Percentiles rank a stretch among this genome's conserved stretches.
Evolutionary conservation across 1,284 basidiomycete genomes (phyloP).

Genomic region (Ganoderma lucidum): DNA sequence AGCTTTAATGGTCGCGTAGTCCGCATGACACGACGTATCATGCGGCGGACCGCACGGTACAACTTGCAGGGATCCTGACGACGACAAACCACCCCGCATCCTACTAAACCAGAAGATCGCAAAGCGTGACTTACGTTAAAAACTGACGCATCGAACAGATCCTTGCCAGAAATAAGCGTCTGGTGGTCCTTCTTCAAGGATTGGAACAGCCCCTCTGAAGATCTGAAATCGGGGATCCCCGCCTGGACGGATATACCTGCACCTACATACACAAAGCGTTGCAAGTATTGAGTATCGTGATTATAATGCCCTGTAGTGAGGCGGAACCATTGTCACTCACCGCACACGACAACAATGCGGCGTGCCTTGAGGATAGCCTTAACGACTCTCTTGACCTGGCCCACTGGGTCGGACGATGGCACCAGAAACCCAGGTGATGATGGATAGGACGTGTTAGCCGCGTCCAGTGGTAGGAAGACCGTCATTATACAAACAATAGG

Average conservation of each 20-base stretch:
- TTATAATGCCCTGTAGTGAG: conserved; percentile 25
- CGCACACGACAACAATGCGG: conserved; percentile 87
- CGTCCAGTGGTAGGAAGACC: conserved; percentile 45
- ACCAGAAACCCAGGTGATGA: conserved; percentile 47
- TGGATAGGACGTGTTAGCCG: conserved; percentile 40
- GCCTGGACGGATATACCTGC: conserved; percentile 93
- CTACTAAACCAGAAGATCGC: conserved; percentile 3
- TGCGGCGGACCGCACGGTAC: conserved; percentile 9
- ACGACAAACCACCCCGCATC: conserved; percentile 3
- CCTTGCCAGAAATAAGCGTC: conserved; percentile 80
- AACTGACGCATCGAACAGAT: conserved; percentile 91
- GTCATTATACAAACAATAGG: conserved; percentile 39
- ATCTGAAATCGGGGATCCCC: conserved; percentile 94
- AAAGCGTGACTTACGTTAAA: conserved; percentile 74
- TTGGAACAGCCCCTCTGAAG: conserved; percentile 84
- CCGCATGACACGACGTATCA: conserved; percentile 3
- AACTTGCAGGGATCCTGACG: conserved; percentile 8
- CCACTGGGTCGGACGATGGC: conserved; percentile 44
- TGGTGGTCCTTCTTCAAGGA: conserved; percentile 83
- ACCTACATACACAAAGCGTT: conserved; percentile 54
- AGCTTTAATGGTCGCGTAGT: conserved; percentile 2
- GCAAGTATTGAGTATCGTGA: conserved; percentile 10
- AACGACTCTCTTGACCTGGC: conserved; percentile 59
- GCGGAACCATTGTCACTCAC: conserved; percentile 52
- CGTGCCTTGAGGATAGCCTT: conserved; percentile 80